phyloP scores from a whole-genome alignment of 345 rosid species.

The Heritiera fomes region DNA sequence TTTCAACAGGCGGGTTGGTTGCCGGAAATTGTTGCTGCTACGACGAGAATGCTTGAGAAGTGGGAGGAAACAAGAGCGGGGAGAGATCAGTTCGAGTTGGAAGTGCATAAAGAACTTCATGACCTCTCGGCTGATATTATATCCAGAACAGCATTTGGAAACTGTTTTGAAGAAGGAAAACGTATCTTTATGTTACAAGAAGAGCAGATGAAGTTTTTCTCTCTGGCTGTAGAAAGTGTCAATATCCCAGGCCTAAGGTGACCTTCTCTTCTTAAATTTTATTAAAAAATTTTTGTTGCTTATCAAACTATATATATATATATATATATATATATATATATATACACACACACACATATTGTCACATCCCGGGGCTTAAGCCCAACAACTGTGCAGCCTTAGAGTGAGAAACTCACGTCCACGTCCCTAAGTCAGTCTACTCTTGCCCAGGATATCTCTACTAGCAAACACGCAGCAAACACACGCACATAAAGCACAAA shows the following conservation, averaged over 20 bases:
- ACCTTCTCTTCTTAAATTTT: too few relatives aligned
- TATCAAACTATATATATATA: too few relatives aligned
- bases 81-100: conserved; percentile 64
- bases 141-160: conserved; percentile 88
- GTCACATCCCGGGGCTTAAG: too few relatives aligned
- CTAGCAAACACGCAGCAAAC: too few relatives aligned
- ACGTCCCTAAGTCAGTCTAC: too few relatives aligned
- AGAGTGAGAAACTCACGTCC: too few relatives aligned
- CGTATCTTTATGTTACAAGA: conserved; percentile 69
- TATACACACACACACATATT: too few relatives aligned
- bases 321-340: too few relatives aligned
- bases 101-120: conserved; percentile 56
- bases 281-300: too few relatives aligned
- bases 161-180: conserved; percentile 74
- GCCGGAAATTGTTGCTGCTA: conserved; percentile 59
- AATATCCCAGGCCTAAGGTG: conserved; percentile 86
- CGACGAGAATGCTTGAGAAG: conserved; percentile 49
- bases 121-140: conserved; percentile 66
- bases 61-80: conserved; percentile 70
- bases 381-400: too few relatives aligned
- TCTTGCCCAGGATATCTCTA: too few relatives aligned
- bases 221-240: conserved; percentile 54
- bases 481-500: too few relatives aligned
- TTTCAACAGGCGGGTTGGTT: conserved; percentile 55
- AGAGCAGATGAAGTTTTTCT: conserved; percentile 59